Percentiles rank a stretch among this genome's conserved stretches.
Conservation (phyloP, 2,329 filamentous ascomycete genomes). For the Colletotrichum neosansevieriae region DNA sequence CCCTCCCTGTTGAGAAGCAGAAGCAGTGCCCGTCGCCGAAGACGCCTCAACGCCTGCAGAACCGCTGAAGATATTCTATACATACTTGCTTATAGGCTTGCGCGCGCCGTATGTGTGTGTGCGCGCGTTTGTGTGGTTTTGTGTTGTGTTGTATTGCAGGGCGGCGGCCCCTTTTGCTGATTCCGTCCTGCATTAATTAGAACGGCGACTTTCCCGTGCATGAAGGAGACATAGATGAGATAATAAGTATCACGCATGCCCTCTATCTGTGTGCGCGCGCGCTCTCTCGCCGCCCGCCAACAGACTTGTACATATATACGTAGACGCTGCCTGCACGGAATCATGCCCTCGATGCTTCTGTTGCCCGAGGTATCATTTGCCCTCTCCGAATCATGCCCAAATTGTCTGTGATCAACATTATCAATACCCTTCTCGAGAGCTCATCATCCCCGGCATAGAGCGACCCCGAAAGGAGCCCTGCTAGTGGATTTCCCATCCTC, state of each 20-base stretch:
- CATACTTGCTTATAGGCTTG: slow-evolving; percentile 7
- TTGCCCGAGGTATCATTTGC: not conserved
- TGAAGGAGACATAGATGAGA: not conserved
- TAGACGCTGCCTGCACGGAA: not conserved
- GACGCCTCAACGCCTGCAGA: slow-evolving; percentile 1
- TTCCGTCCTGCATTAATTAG: not conserved
- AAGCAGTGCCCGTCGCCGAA: not conserved
- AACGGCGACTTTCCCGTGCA: slow-evolving; percentile 13
- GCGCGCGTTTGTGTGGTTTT: slow-evolving; percentile 12
- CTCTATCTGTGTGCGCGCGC: not conserved
- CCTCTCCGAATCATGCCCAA: slow-evolving; percentile 11
- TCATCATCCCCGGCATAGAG: slow-evolving; percentile 4
- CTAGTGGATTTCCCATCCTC: slow-evolving; percentile 15
- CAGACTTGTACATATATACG: not conserved
- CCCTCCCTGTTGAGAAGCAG: slow-evolving; percentile 2
- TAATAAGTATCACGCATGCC: slow-evolving; percentile 10
- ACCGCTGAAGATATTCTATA: slow-evolving; percentile 31
- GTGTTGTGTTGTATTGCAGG: not conserved
- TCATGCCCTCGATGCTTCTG: not conserved
- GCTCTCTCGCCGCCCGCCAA: not conserved
- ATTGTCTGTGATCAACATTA: slow-evolving; percentile 34
- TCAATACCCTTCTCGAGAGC: slow-evolving; percentile 24
- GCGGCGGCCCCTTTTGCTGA: not conserved
- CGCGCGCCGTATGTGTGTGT: slow-evolving; percentile 1
- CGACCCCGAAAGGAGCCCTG: slow-evolving; percentile 16